A percentile compares a stretch with the other conserved stretches of the same genome.
These are phyloP conservation scores for Antitrichia curtipendula DNA, from an alignment of 225 moss, liverwort and hornwort genomes.

Conservation along the genomic window DNA sequence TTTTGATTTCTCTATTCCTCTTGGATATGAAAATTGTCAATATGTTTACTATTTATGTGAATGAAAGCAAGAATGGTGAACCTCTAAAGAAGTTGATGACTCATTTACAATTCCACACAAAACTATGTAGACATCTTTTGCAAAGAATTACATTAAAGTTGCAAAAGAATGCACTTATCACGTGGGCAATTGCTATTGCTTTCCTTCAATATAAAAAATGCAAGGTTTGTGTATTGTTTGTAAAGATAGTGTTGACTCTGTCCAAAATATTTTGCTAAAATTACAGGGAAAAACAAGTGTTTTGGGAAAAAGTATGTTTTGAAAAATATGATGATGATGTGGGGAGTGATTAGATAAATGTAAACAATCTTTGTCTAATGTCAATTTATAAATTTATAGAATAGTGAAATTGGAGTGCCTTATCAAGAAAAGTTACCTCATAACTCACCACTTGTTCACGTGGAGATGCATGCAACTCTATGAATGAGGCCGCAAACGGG, in stretches of 20 bases:
- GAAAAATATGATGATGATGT: not conserved
- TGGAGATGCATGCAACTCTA: not conserved
- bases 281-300: too few relatives aligned
- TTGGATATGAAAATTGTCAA: not conserved
- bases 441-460: rapidly evolving
- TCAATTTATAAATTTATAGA: not conserved
- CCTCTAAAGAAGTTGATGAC: rapidly evolving
- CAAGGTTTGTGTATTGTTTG: not conserved
- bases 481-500: rapidly evolving
- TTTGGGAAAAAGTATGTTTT: too few relatives aligned
- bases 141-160: rapidly evolving
- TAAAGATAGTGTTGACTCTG: rapidly evolving
- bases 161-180: rapidly evolving
- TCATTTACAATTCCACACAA: not conserved
- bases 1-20: not conserved
- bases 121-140: not conserved
- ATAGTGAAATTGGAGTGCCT: not conserved
- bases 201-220: not conserved
- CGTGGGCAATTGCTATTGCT: not conserved
- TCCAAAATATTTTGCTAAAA: not conserved
- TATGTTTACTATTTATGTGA: not conserved
- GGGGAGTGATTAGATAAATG: rapidly evolving
- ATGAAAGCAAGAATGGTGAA: not conserved
- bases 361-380: not conserved
- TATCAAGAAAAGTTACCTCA: not conserved